Percentiles rank a stretch among this genome's conserved stretches.
Conservation (phyloP, 1,139 yeast genomes). For the Torulaspora pretoriensis region DNA sequence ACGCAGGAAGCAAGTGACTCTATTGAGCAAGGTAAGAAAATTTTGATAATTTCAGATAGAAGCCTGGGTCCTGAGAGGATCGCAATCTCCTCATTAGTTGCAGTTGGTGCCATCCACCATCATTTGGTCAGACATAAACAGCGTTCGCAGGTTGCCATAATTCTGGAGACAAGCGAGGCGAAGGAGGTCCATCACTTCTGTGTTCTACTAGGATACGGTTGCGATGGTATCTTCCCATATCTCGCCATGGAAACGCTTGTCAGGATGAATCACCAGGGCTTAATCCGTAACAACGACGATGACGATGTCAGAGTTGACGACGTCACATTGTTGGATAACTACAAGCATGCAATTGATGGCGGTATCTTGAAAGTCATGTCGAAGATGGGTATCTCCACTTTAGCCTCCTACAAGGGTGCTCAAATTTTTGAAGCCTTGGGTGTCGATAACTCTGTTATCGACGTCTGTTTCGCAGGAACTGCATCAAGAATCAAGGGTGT, state of each 20-base stretch:
- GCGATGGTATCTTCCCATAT: slow-evolving; percentile 93
- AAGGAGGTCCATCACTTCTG: slow-evolving; percentile 96
- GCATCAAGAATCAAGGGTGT: slow-evolving; percentile 96
- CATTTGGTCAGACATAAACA: slow-evolving; percentile 93
- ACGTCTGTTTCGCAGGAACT: slow-evolving; percentile 94
- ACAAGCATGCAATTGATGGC: slow-evolving; percentile 76
- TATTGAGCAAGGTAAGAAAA: slow-evolving; percentile 67
- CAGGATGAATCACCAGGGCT: slow-evolving; percentile 77
- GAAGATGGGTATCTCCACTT: slow-evolving; percentile 97
- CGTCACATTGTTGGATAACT: slow-evolving; percentile 63
- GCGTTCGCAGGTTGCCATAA: slow-evolving; percentile 89
- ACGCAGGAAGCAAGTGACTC: slow-evolving; percentile 87
- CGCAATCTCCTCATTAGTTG: slow-evolving; percentile 83
- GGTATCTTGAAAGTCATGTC: slow-evolving; percentile 97
- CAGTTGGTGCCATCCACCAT: slow-evolving; percentile 97
- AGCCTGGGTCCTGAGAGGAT: slow-evolving; percentile 57
- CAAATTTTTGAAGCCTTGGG: slow-evolving; percentile 97
- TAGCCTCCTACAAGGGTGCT: slow-evolving; percentile 97
- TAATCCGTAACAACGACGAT: slow-evolving; percentile 52
- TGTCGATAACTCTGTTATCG: slow-evolving; percentile 90
- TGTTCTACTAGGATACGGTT: slow-evolving; percentile 94
- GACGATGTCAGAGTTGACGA: slow-evolving; percentile 45
- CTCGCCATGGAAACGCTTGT: slow-evolving; percentile 84
- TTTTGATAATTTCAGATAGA: slow-evolving; percentile 74
- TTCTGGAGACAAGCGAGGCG: slow-evolving; percentile 94